Evolutionary conservation across 345 rosid genomes (phyloP), one percentile per base, ranked within the genome.

Genomic region (Acer saccharum): DNA sequence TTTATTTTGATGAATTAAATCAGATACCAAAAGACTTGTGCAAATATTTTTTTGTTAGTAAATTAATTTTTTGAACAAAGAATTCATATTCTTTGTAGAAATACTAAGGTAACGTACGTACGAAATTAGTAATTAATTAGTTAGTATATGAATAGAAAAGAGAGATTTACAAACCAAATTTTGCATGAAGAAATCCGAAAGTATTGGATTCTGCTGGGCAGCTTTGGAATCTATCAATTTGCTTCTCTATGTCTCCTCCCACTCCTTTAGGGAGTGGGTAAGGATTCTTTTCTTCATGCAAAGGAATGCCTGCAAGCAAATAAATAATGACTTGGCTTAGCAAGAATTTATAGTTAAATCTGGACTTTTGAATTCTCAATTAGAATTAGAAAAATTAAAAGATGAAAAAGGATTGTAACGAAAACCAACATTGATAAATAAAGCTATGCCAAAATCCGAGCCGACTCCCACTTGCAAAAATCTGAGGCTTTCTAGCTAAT

Each of bases 231-330:
- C 0, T 23, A 23, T 23, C 60, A 12, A 2, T 23, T 7, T 9
- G 60, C 21, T 48, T 48, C 60, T 21, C 41, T 16, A 46, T 3
- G 32, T 50, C 73, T 69, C 7, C 60, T 12, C 7, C 4, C 41
- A 12, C 61, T n/a, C 10, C 25, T 46, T 46, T 27, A 27, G 29
- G n/a, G 10, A 5, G 39, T 23, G 41, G 39, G 39, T 64, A 11
- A 64, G 35, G 8, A 23, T 48, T 48, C 29, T 69, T 17, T 23
- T 69, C 73, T 27, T 11, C 73, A 1, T 69, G 17, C 41, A 25
- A 32, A 12, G 60, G 73, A 69, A 69, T 69, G 18, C 73, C 73
- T 69, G 12, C 73, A 46, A 3, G 12, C 73, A 46, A 48, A 67
- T 10, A n/a, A n/a, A n/a, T n/a, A n/a, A n/a, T n/a, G n/a, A n/a